Evolutionary conservation across 2,329 filamentous ascomycete genomes (phyloP).

Genomic region (Chalaropsis ovoidea): DNA sequence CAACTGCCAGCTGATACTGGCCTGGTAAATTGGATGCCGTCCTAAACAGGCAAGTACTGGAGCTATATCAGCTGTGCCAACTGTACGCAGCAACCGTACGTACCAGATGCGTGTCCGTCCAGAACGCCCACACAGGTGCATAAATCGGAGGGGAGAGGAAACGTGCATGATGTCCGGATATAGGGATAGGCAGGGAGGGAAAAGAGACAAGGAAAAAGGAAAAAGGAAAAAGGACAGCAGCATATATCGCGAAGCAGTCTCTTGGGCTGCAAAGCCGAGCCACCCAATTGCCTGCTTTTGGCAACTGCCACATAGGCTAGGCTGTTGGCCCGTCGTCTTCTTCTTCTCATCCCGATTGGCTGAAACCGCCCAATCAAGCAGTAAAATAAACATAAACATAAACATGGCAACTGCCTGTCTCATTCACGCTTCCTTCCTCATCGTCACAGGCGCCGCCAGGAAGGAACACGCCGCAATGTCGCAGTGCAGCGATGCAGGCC

Average conservation of each 20-base stretch:
- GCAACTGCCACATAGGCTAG: too few relatives aligned
- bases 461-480: not conserved
- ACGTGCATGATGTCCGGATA: too few relatives aligned
- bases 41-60: not conserved
- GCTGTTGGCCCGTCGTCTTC: too few relatives aligned
- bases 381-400: not conserved
- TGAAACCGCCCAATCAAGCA: not conserved
- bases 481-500: not conserved
- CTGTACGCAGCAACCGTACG: not conserved
- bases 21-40: not conserved
- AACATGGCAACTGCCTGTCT: constrained; percentile 6
- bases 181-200: not conserved
- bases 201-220: too few relatives aligned
- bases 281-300: too few relatives aligned
- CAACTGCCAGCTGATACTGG: constrained; percentile 5
- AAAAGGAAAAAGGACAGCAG: too few relatives aligned
- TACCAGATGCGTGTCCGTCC: not conserved
- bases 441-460: not conserved
- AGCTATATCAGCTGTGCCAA: too few relatives aligned
- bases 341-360: not conserved
- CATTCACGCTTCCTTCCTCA: not conserved
- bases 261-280: too few relatives aligned
- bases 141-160: not conserved
- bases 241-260: too few relatives aligned
- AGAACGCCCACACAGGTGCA: not conserved